A percentile compares a stretch with the other conserved stretches of the same genome.
These are phyloP conservation scores for Helicocarpus griseus DNA, from an alignment of 2,329 filamentous ascomycete genomes.

Conservation along the genomic window DNA sequence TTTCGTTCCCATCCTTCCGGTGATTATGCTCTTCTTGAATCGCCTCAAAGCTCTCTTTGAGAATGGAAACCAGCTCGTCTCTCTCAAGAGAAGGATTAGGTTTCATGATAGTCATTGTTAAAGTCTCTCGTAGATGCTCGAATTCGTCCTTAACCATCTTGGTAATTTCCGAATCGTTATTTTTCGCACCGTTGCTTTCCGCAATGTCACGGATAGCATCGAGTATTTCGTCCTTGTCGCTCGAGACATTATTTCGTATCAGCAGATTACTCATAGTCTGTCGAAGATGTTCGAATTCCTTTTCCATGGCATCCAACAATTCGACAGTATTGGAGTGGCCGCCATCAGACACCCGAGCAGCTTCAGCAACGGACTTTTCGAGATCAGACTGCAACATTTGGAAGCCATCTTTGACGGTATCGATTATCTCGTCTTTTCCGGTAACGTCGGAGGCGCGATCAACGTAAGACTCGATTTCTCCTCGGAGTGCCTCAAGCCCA, in stretches of 20 bases:
- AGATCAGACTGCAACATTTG: conserved; percentile 52
- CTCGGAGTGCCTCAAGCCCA: conserved; percentile 69
- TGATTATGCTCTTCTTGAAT: conserved; percentile 44
- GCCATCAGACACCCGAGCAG: conserved; percentile 21
- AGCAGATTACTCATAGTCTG: conserved; percentile 64
- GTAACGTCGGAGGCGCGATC: conserved; percentile 59
- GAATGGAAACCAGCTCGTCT: conserved; percentile 54
- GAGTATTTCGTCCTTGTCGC: conserved; percentile 52
- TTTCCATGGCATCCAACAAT: conserved; percentile 65
- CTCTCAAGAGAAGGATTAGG: conserved; percentile 41
- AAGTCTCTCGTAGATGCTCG: conserved; percentile 49
- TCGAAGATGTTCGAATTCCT: conserved; percentile 72
- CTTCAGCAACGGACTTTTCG: conserved; percentile 41
- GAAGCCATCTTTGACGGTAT: conserved; percentile 46
- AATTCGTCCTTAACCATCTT: conserved; percentile 50
- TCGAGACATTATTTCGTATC: conserved; percentile 47
- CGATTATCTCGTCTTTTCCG: conserved; percentile 67
- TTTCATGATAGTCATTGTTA: conserved; percentile 43
- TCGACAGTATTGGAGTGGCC: conserved; percentile 51
- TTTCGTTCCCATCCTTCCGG: conserved; percentile 45
- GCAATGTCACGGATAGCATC: conserved; percentile 47
- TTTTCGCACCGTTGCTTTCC: conserved; percentile 28
- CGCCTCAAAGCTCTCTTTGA: conserved; percentile 34
- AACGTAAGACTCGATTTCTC: conserved; percentile 73
- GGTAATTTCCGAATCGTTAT: conserved; percentile 36